Base-by-base conservation (phyloP, 352 stramenopile genomes). In the Globisporangium orthogonon region DNA sequence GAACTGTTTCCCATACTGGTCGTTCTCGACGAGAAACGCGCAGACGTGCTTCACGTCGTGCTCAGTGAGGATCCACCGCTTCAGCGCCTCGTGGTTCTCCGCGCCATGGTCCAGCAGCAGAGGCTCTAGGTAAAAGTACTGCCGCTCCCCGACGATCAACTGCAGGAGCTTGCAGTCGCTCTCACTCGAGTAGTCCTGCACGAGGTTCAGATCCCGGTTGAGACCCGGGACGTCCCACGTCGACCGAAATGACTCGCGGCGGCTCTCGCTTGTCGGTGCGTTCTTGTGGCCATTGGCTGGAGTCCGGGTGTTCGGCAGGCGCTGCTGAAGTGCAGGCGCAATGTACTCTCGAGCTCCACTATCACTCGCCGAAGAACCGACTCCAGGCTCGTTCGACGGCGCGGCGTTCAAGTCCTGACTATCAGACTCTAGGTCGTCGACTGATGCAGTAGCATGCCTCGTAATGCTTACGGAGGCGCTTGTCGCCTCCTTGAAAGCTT, bases 121-220 rank as follows among this genome's bases (percentile, higher is more conserved):
- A 1, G 76, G 76, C 50, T 89, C 76, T 23, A 91, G 54, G 55
- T 89, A 91, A 30, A 91, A 91, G 33, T 91, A 91, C 54, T 91
- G 82, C 6, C 82, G 76, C 54, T 89, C 71, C 1, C 82, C 82
- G 33, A 73, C 70, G 3, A 91, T 46, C 23, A 87, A 74, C 10
- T 58, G 71, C 23, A 91, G 64, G 39, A 91, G n/a, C 40, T 71
- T 70, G 48, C 76, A 87, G 9, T 88, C 60, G 11, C 66, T 87
- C 60, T 91, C 82, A 9, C 72, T 66, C 3, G 72, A 76, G 68
- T 89, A 91, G 55, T 89, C 82, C 43, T 89, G 82, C 50, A 91
- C 82, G 63, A 89, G 65, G 55, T 91, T 91, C 46, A 91, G 63
- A 35, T 91, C 82, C 11, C 74, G 75, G 1, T 67, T 62, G 15